phyloP scores from a whole-genome alignment of 768 basidiomycete genomes.

The Amanita subjunquillea region DNA sequence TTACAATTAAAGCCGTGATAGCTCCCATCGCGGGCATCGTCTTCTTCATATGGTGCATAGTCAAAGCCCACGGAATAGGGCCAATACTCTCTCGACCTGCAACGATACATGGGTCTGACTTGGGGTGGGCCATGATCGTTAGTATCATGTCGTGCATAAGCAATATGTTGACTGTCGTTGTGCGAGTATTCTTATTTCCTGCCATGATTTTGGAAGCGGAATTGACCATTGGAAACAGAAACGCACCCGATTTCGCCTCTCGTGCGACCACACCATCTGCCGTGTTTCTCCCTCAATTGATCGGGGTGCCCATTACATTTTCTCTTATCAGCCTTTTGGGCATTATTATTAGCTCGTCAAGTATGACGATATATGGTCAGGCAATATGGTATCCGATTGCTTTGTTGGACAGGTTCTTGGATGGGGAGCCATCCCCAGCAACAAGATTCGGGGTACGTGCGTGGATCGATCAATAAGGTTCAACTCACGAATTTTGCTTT shows the following conservation, averaged over 20 bases:
- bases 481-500: background rate
- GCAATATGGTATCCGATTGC: conserved; percentile 76
- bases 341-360: conserved; percentile 74
- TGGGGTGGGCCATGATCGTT: conserved; percentile 69
- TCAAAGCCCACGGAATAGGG: conserved; percentile 69
- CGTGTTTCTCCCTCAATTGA: conserved; percentile 54
- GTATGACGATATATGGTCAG: conserved; percentile 64
- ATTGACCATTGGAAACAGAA: conserved; percentile 23
- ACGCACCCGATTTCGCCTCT: conserved; percentile 68
- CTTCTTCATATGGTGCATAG: conserved; percentile 73
- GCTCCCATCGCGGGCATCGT: conserved; percentile 59
- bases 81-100: conserved; percentile 63
- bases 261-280: conserved; percentile 46
- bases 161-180: conserved; percentile 68
- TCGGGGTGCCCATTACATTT: conserved; percentile 65
- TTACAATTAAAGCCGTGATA: conserved; percentile 68
- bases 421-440: conserved; percentile 47
- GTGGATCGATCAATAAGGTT: background rate
- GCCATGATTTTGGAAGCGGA: background rate
- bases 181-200: conserved; percentile 25
- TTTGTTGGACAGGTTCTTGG: conserved; percentile 57
- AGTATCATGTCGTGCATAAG: conserved; percentile 71
- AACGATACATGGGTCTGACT: conserved; percentile 50
- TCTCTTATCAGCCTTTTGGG: conserved; percentile 68
- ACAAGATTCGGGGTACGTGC: conserved; percentile 55